Base-by-base conservation (phyloP, 1,139 yeast species). In the Hyphopichia pseudoburtonii region DNA sequence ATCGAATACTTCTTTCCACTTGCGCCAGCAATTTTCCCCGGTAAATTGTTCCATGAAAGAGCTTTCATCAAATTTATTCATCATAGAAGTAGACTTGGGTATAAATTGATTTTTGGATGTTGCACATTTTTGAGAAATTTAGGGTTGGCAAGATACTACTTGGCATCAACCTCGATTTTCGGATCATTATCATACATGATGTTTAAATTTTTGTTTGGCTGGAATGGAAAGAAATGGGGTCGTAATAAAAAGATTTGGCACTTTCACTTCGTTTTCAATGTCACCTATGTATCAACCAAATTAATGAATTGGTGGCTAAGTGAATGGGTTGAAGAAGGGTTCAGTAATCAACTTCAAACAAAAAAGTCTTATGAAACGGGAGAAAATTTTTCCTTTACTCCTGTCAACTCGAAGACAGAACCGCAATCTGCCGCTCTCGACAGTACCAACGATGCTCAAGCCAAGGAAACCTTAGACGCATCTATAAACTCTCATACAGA, bases 11-110 rank as follows among this genome's bases (percentile, higher is more conserved):
- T 89, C 52, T 69, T 86, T 34, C 87, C 94, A 0, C 62, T 92
- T 38, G 86, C 97, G 0, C 97, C 98, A 0, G 97, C 97, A 0
- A 80, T 87, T 2, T 92, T 78, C 54, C 94, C 95, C 0, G 97
- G 97, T 0, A 66, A 78, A 1, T 59, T 89, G 32, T 66, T 90
- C 28, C 72, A 79, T 44, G 72, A 76, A 25, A 72, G 81, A 32
- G 38, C 62, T 3, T 83, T 83, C 49, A 71, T 85, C 30, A 75
- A 58, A 60, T 83, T 81, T 49, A 70, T 85, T 53, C 70, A 73
- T 40, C 50, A 59, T 35, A 48, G 74, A 24, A 64, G 72, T 3
- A 53, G 59, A 11, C 44, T 60, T 2, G 47, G 60, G 2, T 78
- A 59, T 52, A 66, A 71, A 21, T 49, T 66, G 30, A 63, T 81